Conservation (phyloP, 306 rosid species). For the Castanopsis chinensis region DNA sequence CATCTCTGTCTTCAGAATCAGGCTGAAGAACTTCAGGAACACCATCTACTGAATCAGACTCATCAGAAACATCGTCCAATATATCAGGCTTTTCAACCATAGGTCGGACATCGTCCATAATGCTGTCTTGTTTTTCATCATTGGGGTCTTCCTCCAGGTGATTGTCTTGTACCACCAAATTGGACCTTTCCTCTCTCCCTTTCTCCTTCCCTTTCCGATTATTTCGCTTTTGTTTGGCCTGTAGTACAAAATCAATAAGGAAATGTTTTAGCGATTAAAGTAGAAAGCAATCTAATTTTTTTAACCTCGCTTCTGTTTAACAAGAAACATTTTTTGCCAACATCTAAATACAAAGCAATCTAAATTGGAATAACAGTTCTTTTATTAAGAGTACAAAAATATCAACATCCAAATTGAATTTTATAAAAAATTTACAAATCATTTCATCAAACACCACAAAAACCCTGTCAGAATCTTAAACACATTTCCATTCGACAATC, state of each 20-base stretch:
- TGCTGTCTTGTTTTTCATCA: conserved; percentile 56
- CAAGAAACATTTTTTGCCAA: background rate
- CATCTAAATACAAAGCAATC: background rate
- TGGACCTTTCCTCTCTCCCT: conserved; percentile 69
- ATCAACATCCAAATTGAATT: background rate
- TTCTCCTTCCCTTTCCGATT: conserved; percentile 83
- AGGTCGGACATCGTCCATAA: conserved; percentile 49
- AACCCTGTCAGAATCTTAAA: background rate
- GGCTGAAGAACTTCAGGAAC: conserved; percentile 59
- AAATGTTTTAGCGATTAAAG: conserved; percentile 21
- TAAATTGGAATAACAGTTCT: background rate
- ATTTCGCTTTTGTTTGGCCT: conserved; percentile 94
- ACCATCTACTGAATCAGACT: conserved; percentile 84
- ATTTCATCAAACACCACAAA: background rate
- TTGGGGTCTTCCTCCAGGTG: conserved; percentile 43
- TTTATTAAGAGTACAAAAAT: background rate
- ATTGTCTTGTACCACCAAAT: conserved; percentile 40
- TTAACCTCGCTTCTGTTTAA: background rate
- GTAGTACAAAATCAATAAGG: conserved; percentile 20
- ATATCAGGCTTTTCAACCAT: conserved; percentile 60
- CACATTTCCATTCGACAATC: background rate
- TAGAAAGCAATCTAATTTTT: background rate
- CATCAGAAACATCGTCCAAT: conserved; percentile 72
- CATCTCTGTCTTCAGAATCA: conserved; percentile 93
- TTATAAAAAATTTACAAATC: background rate